Evolutionary conservation across 2,329 filamentous ascomycete genomes (phyloP).

Genomic region (Onygenales sp.): DNA sequence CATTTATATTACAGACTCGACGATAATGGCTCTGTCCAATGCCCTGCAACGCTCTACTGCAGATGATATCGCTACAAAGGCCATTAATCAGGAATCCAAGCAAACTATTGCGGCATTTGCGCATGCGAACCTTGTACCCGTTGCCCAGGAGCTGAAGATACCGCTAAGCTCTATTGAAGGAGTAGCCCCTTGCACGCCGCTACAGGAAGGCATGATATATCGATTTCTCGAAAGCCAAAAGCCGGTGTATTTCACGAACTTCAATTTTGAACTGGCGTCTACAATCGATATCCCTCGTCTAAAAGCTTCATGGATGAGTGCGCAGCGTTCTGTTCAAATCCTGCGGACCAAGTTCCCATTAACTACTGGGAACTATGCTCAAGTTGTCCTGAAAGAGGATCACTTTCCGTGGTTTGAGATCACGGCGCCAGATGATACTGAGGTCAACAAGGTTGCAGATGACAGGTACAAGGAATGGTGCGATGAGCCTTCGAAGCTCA

Average conservation of each 20-base stretch:
- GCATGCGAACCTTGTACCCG: conserved; percentile 48
- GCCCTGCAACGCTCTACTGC: conserved; percentile 11
- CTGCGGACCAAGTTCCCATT: conserved; percentile 63
- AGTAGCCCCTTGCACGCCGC: conserved; percentile 70
- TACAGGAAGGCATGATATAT: conserved; percentile 81
- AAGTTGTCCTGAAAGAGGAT: conserved; percentile 50
- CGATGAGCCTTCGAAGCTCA: conserved; percentile 37
- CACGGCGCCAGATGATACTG: conserved; percentile 16
- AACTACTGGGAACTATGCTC: conserved; percentile 66
- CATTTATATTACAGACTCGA: conserved; percentile 18
- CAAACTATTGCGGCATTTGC: conserved; percentile 56
- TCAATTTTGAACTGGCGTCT: conserved; percentile 48
- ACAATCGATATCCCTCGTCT: conserved; percentile 42
- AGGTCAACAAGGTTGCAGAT: conserved; percentile 26
- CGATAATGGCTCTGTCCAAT: conserved; percentile 30
- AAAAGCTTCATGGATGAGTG: conserved; percentile 46
- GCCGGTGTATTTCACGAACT: conserved; percentile 67
- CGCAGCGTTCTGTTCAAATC: conserved; percentile 49
- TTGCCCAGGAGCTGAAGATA: conserved; percentile 46
- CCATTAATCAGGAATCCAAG: conserved; percentile 38
- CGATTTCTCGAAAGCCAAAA: conserved; percentile 50
- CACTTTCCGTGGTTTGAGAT: conserved; percentile 38
- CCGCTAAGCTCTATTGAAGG: conserved; percentile 52
- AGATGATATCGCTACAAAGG: conserved; percentile 7
- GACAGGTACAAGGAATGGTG: conserved; percentile 44